A percentile compares a stretch with the other conserved stretches of the same genome.
These are phyloP conservation scores for Tylopilus felleus DNA, from an alignment of 768 basidiomycete genomes.

Conservation along the genomic window DNA sequence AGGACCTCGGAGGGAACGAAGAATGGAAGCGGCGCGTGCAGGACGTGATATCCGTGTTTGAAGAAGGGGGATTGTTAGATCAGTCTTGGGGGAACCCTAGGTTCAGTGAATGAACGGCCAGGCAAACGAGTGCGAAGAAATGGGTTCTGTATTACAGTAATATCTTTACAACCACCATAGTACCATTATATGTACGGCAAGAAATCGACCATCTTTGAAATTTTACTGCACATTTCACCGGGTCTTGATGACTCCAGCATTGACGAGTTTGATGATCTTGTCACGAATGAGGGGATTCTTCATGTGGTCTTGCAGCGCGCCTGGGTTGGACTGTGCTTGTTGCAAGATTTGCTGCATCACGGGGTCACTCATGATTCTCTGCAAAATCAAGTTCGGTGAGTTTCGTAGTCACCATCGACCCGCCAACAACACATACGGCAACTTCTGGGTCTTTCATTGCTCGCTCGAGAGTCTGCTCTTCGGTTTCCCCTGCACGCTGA, in stretches of 20 bases:
- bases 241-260: conserved; percentile 91
- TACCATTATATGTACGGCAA: conserved; percentile 20
- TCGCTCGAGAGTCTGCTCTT: conserved; percentile 88
- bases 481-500: conserved; percentile 79
- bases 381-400: conserved; percentile 11
- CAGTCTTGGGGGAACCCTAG: conserved; percentile 72
- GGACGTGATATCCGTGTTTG: conserved; percentile 43
- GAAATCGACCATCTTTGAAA: conserved; percentile 9
- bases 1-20: conserved; percentile 32
- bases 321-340: conserved; percentile 88
- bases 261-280: conserved; percentile 88
- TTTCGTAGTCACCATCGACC: neutral
- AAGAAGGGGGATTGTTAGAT: conserved; percentile 50
- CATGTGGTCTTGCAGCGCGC: conserved; percentile 92
- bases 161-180: conserved; percentile 21
- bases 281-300: conserved; percentile 78
- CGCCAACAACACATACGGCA: conserved; percentile 52
- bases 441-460: conserved; percentile 99
- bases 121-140: neutral
- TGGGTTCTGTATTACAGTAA: conserved; percentile 11
- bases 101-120: conserved; percentile 9
- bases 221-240: conserved; percentile 40
- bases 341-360: conserved; percentile 94
- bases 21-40: conserved; percentile 41
- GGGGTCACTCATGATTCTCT: conserved; percentile 86